phyloP scores from a whole-genome alignment of 2,329 filamentous ascomycete species.

The Scorias spongiosa region DNA sequence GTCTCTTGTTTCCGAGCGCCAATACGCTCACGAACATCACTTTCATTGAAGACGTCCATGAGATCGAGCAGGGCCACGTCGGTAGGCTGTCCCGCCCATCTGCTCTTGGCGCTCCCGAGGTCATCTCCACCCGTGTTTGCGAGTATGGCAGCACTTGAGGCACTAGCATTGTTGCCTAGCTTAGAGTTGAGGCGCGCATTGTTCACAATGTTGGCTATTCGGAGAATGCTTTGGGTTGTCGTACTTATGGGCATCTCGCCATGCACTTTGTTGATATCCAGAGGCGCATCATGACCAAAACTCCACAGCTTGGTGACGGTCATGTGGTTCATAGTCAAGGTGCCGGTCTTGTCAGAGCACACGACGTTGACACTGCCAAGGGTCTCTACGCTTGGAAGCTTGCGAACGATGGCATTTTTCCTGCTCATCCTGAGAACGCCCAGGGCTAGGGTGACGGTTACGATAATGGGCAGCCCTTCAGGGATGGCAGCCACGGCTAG shows the following conservation, averaged over 20 bases:
- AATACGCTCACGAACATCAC: slow-evolving; percentile 75
- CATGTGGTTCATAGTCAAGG: slow-evolving; percentile 96
- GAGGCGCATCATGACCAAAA: slow-evolving; percentile 49
- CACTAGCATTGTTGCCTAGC: slow-evolving; percentile 44
- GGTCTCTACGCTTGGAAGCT: slow-evolving; percentile 93
- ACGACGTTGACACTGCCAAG: slow-evolving; percentile 98
- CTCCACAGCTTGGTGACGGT: slow-evolving; percentile 94
- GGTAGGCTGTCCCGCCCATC: slow-evolving; percentile 94
- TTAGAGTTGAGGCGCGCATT: slow-evolving; percentile 65
- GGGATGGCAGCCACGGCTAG: slow-evolving; percentile 92
- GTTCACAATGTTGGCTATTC: slow-evolving; percentile 93
- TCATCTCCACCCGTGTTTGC: slow-evolving; percentile 59
- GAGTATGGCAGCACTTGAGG: slow-evolving; percentile 62
- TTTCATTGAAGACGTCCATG: slow-evolving; percentile 77
- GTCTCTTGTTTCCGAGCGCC: slow-evolving; percentile 73
- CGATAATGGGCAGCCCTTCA: slow-evolving; percentile 92
- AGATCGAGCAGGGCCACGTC: slow-evolving; percentile 95
- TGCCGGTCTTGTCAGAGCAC: slow-evolving; percentile 96
- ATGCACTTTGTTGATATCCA: slow-evolving; percentile 42
- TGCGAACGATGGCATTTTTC: slow-evolving; percentile 85
- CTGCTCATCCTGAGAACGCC: slow-evolving; percentile 94
- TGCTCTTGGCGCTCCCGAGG: slow-evolving; percentile 53
- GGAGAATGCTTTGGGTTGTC: slow-evolving; percentile 64
- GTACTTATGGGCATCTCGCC: slow-evolving; percentile 46
- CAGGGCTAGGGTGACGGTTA: slow-evolving; percentile 87